Evolutionary conservation across 177 flowering plant genomes (phyloP).

Genomic region (Vitis hybrid): DNA sequence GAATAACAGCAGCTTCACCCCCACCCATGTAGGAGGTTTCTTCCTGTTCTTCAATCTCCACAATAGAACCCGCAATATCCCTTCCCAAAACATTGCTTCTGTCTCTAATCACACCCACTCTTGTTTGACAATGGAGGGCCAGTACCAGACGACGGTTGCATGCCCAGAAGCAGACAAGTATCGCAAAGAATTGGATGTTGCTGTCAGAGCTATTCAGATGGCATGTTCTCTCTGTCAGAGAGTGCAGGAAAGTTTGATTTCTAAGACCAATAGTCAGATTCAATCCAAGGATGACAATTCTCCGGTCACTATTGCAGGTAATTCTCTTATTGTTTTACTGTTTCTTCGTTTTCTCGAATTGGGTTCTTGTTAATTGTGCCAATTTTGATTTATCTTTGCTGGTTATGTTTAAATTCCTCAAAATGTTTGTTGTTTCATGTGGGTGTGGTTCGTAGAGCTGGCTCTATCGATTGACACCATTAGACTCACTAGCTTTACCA

Average conservation of each 20-base stretch:
- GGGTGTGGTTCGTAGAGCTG: no score
- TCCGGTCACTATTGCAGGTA: slow-evolving; percentile 88
- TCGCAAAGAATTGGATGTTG: slow-evolving; percentile 64
- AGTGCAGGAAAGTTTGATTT: slow-evolving; percentile 64
- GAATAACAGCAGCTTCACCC: not conserved
- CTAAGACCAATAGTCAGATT: slow-evolving; percentile 36
- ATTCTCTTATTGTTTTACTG: not conserved
- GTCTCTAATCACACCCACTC: slow-evolving; percentile 9
- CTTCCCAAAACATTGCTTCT: slow-evolving; percentile 5
- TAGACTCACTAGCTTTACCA: no score
- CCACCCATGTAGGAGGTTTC: slow-evolving; percentile 11
- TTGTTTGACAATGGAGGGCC: slow-evolving; percentile 32
- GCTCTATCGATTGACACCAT: no score
- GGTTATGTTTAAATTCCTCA: not conserved
- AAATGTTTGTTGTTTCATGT: no score
- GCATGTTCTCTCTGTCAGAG: slow-evolving; percentile 74
- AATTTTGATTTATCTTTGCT: not conserved
- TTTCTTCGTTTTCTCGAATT: slow-evolving; percentile 6
- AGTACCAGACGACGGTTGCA: not conserved
- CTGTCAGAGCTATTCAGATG: slow-evolving; percentile 82
- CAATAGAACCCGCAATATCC: not conserved
- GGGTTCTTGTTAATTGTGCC: not conserved
- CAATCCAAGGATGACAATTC: slow-evolving; percentile 77
- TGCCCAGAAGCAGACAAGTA: slow-evolving; percentile 22
- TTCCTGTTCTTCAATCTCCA: slow-evolving; percentile 1